A percentile compares a stretch with the other conserved stretches of the same genome.
Conservation (phyloP, 352 stramenopile genomes). For the Globisporangium barbulae region DNA sequence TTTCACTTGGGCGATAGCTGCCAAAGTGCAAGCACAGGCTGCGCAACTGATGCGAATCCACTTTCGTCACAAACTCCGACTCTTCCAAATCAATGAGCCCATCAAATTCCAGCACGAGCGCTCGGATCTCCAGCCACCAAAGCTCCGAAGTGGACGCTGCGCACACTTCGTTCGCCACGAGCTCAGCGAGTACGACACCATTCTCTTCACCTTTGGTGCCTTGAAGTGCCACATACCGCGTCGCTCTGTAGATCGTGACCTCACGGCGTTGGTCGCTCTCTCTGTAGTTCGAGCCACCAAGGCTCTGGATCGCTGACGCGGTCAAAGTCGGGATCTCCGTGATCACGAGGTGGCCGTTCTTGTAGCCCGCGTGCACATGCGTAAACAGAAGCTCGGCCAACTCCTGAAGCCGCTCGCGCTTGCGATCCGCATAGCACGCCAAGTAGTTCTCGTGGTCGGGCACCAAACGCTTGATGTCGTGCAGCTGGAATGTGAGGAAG, state of each 20-base stretch:
- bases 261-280: constrained; percentile 22
- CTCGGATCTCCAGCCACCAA: constrained; percentile 67
- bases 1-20: constrained; percentile 54
- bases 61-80: constrained; percentile 15
- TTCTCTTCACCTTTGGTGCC: not conserved
- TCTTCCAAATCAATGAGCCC: not conserved
- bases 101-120: constrained; percentile 22
- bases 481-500: constrained; percentile 46
- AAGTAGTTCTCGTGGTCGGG: constrained; percentile 39
- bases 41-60: constrained; percentile 40
- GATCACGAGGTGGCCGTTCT: constrained; percentile 64
- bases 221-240: constrained; percentile 24
- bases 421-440: constrained; percentile 21
- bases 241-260: constrained; percentile 51
- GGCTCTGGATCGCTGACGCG: not conserved
- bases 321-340: constrained; percentile 25
- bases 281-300: not conserved
- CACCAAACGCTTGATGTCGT: constrained; percentile 40
- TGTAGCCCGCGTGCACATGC: constrained; percentile 56
- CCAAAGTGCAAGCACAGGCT: constrained; percentile 34
- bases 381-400: constrained; percentile 45
- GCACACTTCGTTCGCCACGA: constrained; percentile 57
- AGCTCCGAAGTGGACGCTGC: constrained; percentile 39
- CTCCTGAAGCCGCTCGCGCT: constrained; percentile 33
- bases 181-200: constrained; percentile 24